phyloP scores from a whole-genome alignment of 768 basidiomycete species.

The Boletus pseudopeckii region DNA sequence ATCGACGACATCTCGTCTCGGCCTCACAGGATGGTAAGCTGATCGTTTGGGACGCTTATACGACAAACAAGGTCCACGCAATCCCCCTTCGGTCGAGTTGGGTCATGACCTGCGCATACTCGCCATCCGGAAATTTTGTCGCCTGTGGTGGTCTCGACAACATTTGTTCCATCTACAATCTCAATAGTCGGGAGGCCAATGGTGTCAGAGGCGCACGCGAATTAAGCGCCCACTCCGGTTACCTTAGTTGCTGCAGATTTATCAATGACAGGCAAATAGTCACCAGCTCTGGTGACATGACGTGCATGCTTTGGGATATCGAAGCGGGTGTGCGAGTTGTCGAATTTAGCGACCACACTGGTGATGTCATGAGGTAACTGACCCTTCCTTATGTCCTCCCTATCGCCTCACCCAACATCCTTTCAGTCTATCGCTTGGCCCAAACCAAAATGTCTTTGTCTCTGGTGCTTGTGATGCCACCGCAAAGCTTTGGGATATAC shows the following conservation, averaged over 20 bases:
- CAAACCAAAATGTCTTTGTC: slow-evolving; percentile 94
- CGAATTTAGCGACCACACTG: slow-evolving; percentile 99
- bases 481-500: slow-evolving; percentile 98
- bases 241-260: slow-evolving; percentile 97
- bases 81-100: slow-evolving; percentile 97
- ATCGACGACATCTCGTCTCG: slow-evolving; percentile 95
- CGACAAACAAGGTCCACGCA: slow-evolving; percentile 99
- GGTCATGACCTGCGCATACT: slow-evolving; percentile 99
- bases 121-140: slow-evolving; percentile 94
- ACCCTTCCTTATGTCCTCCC: neutral
- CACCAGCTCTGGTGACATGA: slow-evolving; percentile 98
- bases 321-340: slow-evolving; percentile 97
- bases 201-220: slow-evolving; percentile 91
- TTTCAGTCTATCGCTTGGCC: slow-evolving; percentile 84
- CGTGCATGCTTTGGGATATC: slow-evolving; percentile 99
- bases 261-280: slow-evolving; percentile 99
- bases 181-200: slow-evolving; percentile 69
- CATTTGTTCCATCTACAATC: slow-evolving; percentile 97
- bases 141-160: slow-evolving; percentile 99
- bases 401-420: slow-evolving; percentile 9
- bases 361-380: slow-evolving; percentile 96
- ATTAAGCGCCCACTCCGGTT: slow-evolving; percentile 95
- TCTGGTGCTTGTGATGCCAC: slow-evolving; percentile 99
- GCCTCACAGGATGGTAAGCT: slow-evolving; percentile 99
- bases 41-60: slow-evolving; percentile 99